phyloP scores from a whole-genome alignment of 768 basidiomycete species.

The Tephrocybe sp. region DNA sequence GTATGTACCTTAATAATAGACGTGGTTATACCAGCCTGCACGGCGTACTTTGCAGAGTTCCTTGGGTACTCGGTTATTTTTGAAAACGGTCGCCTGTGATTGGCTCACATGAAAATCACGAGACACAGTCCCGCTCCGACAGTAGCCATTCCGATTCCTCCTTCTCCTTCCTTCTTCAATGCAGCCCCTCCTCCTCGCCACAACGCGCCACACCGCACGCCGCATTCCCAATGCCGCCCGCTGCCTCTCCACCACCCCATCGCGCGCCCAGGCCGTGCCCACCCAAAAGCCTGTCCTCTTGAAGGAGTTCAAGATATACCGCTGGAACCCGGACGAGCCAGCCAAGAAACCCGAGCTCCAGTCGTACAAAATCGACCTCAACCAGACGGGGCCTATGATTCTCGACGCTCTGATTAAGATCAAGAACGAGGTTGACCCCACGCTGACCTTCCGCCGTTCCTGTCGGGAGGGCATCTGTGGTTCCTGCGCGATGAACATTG shows the following conservation, averaged over 20 bases:
- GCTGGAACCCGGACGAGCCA: constrained; percentile 98
- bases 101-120: constrained; percentile 22
- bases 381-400: constrained; percentile 95
- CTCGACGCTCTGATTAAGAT: constrained; percentile 97
- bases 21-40: too few relatives aligned
- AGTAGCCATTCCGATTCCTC: not conserved
- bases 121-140: constrained; percentile 5
- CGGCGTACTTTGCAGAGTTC: too few relatives aligned
- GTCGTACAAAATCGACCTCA: constrained; percentile 88
- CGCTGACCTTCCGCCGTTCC: constrained; percentile 91
- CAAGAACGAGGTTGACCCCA: constrained; percentile 98
- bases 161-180: not conserved
- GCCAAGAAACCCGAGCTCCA: constrained; percentile 88
- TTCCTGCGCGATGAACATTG: constrained; percentile 98
- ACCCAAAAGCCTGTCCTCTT: constrained; percentile 67
- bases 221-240: constrained; percentile 9
- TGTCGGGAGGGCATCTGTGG: constrained; percentile 97
- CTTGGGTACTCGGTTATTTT: too few relatives aligned
- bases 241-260: constrained; percentile 15
- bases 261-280: constrained; percentile 44
- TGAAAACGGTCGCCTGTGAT: constrained; percentile 21
- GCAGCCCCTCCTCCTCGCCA: constrained; percentile 18
- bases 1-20: not conserved
- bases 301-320: constrained; percentile 99
- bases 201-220: constrained; percentile 4